Evolutionary conservation across 164 flowering plant species (phyloP), one percentile per base, ranked within the genome.

Genomic region (Tinospora cordifolia): DNA sequence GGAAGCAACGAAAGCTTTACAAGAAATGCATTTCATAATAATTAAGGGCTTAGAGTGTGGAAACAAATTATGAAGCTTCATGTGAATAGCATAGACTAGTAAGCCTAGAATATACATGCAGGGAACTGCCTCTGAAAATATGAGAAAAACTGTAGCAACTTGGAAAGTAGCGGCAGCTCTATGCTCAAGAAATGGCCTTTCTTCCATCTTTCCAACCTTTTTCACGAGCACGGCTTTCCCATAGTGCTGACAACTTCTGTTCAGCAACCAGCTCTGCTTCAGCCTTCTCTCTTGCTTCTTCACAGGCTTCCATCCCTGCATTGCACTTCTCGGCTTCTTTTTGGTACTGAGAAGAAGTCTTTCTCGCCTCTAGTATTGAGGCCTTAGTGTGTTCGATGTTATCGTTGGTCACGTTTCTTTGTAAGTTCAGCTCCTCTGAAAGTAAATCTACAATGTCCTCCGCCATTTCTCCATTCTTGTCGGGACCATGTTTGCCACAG

Each of bases 281-380:
- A 21, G 90, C 87, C 66, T 69, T 84, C 74, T 87, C 87, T 76
- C 96, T 86, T 51, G 89, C 88, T 72, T 71, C 87, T 71, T 90
- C 91, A 60, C 93, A 90, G 40, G 82, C 78, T 67, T 81, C 88
- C 66, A 84, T 77, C 19, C 84, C 87, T 0, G 76, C 62, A 41
- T 69, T 87, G 85, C 97, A 91, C 67, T 87, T 91, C 58, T 84
- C 87, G 69, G 86, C 90, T 75, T 89, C 93, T 62, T 79, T 88
- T 72, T 80, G 87, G 75, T 83, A 88, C 19, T 82, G 85, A 7
- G 83, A 83, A 47, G 85, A 78, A 24, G 74, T 40, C 71, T 69
- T 79, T 76, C 72, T 83, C 0, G 84, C 83, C 19, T 79, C 79
- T 66, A 67, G 75, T 11, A 75, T 68, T 1, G 74, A 64, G 22